Evolutionary conservation across 768 basidiomycete species (phyloP), one percentile per base, ranked within the genome.

Genomic region (Kwoniella sp.): DNA sequence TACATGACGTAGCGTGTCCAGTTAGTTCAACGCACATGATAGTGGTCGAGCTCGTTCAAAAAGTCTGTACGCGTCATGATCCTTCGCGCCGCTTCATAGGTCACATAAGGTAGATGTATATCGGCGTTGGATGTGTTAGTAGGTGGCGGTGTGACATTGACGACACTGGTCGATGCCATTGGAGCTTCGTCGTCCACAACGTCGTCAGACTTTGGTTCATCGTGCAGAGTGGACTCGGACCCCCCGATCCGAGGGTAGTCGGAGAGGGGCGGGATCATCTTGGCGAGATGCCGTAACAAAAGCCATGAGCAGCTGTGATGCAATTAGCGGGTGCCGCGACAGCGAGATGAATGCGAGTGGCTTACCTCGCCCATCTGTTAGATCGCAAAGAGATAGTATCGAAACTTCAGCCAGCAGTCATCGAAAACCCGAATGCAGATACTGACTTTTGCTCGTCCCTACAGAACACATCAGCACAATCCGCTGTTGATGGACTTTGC

Each of bases 21-120:
- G 50, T 29, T 34, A 65, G 71, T 45, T 34, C 4, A n/a, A 78
- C 83, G 55, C 55, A 90, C 89, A 66, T 79, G 75, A 25, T 66
- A 57, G 37, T 75, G 67, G 65, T 79, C 75, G 23, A 81, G 61
- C 15, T 70, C 86, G 78, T 89, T 89, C 71, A 94, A 79, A 75
- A 90, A 93, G 79, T 93, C 91, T 0, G 90, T 83, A 17, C 91
- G 83, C 2, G 91, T 91, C 92, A 90, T 91, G 56, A 93, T 88
- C 75, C 89, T 86, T 38, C 89, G 84, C 79, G 88, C 89, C 69
- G 84, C 85, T 82, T 87, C 88, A 87, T 84, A 85, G 47, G 63
- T 61, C 37, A 68, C 63, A 34, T 66, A 58, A 34, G 67, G 58
- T 20, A 70, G n/a, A 52, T 62, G 57, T 12, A 73, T 50, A 52